Evolutionary conservation across 495 filamentous ascomycete genomes (phyloP).

Genomic region (Pyronema domesticum): DNA sequence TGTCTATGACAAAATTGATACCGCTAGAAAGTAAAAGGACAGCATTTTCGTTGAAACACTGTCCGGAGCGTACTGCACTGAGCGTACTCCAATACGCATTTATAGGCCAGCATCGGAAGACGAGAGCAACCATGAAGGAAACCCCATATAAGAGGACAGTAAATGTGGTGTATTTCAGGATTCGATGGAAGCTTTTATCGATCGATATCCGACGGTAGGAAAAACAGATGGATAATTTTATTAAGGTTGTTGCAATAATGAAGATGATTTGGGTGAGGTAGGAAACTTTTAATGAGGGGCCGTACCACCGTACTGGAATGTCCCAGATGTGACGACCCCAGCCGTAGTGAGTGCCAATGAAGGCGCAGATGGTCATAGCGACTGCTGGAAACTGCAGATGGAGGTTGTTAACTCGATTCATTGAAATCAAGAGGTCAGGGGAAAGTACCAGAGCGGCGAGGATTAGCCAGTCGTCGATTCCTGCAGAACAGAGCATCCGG

Average conservation of each 20-base stretch:
- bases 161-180: background rate
- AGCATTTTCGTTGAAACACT: background rate
- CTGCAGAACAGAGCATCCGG: background rate
- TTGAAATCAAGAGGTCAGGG: background rate
- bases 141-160: background rate
- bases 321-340: conserved; percentile 1
- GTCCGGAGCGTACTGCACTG: background rate
- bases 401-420: background rate
- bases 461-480: background rate
- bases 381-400: background rate
- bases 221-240: background rate
- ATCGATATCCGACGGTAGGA: background rate
- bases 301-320: background rate
- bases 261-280: background rate
- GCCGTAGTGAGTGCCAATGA: background rate
- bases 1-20: background rate
- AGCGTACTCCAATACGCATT: background rate
- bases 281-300: background rate
- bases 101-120: background rate
- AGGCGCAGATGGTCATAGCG: background rate
- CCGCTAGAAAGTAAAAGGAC: background rate
- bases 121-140: background rate
- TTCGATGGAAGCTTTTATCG: background rate
- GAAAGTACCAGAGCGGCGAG: background rate
- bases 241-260: background rate